Percentiles rank a stretch among this genome's conserved stretches.
phyloP scores from a whole-genome alignment of 805 yeast genomes.

The Vanderwaltozyma polyspora region DNA sequence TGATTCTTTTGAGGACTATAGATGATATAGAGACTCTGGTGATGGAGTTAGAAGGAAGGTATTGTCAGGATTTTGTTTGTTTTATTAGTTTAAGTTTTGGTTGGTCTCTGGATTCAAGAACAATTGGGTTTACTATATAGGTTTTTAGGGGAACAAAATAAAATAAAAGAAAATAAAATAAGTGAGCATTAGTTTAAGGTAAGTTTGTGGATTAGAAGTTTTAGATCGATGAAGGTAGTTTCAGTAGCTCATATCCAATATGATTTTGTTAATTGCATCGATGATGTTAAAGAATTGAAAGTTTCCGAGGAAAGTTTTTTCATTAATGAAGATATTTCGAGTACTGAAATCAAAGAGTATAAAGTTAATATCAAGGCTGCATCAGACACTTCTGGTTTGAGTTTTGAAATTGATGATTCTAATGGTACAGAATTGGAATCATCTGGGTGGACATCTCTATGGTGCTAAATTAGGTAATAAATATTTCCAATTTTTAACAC shows the following conservation, averaged over 20 bases:
- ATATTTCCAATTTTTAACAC: conserved; percentile 7
- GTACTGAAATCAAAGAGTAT: conserved; percentile 19
- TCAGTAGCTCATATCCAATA: conserved; percentile 32
- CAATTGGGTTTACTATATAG: too few species aligned
- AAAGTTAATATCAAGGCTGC: conserved; percentile 2
- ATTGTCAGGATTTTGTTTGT: too few species aligned
- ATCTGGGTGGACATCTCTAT: conserved; percentile 3
- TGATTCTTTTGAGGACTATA: too few species aligned
- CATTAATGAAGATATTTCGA: conserved; percentile 28
- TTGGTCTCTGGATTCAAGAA: too few species aligned
- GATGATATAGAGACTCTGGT: too few species aligned
- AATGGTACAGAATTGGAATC: too few species aligned
- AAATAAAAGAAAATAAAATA: too few species aligned
- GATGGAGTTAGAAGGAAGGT: too few species aligned
- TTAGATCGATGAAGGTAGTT: neutral
- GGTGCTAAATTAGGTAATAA: conserved; percentile 7
- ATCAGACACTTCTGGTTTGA: conserved; percentile 9
- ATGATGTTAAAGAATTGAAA: conserved; percentile 26
- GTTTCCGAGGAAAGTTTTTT: conserved; percentile 30
- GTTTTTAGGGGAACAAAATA: too few species aligned
- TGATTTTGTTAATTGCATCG: conserved; percentile 33
- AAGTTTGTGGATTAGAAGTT: too few species aligned
- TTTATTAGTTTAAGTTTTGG: too few species aligned
- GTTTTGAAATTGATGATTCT: conserved; percentile 3
- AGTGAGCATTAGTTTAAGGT: too few species aligned